These are phyloP conservation scores for Nicotiana rustica DNA, from an alignment of 305 asterid species.

Conservation along the genomic window DNA sequence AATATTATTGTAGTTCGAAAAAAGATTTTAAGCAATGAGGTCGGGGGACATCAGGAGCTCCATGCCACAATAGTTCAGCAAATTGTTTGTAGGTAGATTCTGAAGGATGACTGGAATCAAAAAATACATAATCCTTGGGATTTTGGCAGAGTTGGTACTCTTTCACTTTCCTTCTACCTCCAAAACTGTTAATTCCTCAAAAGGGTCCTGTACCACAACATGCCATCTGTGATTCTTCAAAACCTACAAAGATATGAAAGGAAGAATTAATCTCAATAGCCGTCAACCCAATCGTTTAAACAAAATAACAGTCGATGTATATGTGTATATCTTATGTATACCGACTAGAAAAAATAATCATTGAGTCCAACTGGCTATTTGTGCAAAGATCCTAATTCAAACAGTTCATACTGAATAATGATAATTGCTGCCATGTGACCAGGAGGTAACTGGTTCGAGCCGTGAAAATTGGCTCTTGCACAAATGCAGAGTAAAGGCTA, in stretches of 20 bases:
- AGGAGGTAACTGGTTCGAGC: no score
- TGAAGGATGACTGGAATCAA: constrained; percentile 70
- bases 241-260: constrained; percentile 41
- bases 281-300: no score
- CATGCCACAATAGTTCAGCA: constrained; percentile 66
- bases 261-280: no score
- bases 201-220: constrained; percentile 69
- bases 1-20: not conserved
- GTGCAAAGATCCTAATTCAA: no score
- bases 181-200: constrained; percentile 67
- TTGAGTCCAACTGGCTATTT: no score
- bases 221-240: constrained; percentile 57
- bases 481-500: no score
- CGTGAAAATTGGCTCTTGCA: no score
- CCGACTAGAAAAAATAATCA: no score
- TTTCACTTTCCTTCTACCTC: constrained; percentile 62
- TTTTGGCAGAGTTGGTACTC: constrained; percentile 58
- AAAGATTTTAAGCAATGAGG: constrained; percentile 40
- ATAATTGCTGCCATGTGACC: no score
- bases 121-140: constrained; percentile 58
- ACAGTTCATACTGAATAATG: no score
- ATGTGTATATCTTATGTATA: no score
- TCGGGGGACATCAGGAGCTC: not conserved
- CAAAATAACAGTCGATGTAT: no score
- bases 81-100: constrained; percentile 54